Evolutionary conservation across 148 eudicot genomes (phyloP), one percentile per base, ranked within the genome.

Genomic region (Cornus florida): DNA sequence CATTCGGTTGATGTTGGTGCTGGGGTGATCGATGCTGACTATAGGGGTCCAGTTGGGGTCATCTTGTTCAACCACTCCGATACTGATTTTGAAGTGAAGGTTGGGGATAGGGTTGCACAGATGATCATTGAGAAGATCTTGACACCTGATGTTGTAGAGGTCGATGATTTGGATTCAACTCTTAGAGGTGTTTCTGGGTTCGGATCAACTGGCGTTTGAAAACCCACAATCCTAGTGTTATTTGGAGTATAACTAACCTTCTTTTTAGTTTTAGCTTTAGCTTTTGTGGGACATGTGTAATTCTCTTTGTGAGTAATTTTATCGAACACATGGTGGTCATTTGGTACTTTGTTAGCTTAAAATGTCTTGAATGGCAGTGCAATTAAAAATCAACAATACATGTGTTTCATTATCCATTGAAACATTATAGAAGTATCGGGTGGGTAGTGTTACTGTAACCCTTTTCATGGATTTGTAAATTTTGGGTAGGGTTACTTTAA

Each of bases 1-100:
- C 91, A 96, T 57, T 96, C 98, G 53, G 88, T 96, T 6, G 99
- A 96, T 75, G 99, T 96, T 1, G 97, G 97, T 8, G 99, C 98
- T 0, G 99, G 97, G 1, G 97, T 94, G 62, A 86, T 94, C 2
- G 98, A 92, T 82, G 97, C 97, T 0, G 97, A 93, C 77, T 93
- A 92, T 83, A 85, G 97, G 68, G 97, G 92, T 17, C 86, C 92
- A 8, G 88, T 93, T 53, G 93, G 97, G 70, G 89, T 92, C 76
- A 90, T 94, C n/a, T 79, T 94, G 84, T 94, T 89, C 82, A 94
- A 94, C 43, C 88, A 92, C 69, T 89, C 92, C 0, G 94, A 94
- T 83, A 75, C 77, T 28, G 93, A 91, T 48, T 92, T 94, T 72
- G 90, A 91, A 75, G 94, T 94, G 64, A 90, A 94, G 79, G 82